A percentile compares a stretch with the other conserved stretches of the same genome.
These are phyloP conservation scores for Klebsormidium nitens DNA, from an alignment of 139 green algal genomes.

Conservation along the genomic window DNA sequence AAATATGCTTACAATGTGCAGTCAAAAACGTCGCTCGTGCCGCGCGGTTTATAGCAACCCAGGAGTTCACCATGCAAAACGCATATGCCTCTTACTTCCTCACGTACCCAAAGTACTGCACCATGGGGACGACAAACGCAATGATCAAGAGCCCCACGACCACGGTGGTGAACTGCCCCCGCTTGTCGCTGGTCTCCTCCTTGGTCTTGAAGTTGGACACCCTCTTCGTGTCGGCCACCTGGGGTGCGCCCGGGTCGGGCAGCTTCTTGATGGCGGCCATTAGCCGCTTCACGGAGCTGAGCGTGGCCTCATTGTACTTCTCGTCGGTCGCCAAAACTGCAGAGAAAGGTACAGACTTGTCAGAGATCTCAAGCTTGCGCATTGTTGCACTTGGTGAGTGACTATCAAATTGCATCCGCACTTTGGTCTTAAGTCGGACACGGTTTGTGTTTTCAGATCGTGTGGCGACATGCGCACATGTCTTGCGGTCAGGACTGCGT, in stretches of 20 bases:
- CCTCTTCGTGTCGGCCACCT: slow-evolving; percentile 23
- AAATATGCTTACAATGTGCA: not conserved
- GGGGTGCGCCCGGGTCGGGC: slow-evolving; percentile 48
- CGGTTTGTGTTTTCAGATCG: too few species aligned
- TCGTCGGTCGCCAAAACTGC: slow-evolving; percentile 68
- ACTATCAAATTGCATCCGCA: too few species aligned
- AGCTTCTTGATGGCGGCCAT: slow-evolving; percentile 67
- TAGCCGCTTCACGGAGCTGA: slow-evolving; percentile 69
- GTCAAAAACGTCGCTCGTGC: not conserved
- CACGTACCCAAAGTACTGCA: slow-evolving; percentile 62
- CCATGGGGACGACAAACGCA: slow-evolving; percentile 89
- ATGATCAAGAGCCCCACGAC: slow-evolving; percentile 89
- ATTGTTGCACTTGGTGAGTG: too few species aligned
- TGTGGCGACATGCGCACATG: too few species aligned
- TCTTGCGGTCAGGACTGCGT: too few species aligned
- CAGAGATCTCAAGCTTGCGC: too few species aligned
- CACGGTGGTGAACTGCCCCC: slow-evolving; percentile 58
- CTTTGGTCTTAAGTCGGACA: too few species aligned
- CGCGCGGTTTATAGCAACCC: not conserved
- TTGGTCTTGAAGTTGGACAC: slow-evolving; percentile 49
- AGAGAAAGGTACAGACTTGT: not conserved
- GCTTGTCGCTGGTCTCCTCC: slow-evolving; percentile 43
- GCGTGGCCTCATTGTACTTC: slow-evolving; percentile 86
- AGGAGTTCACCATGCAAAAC: not conserved
- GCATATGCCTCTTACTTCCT: slow-evolving; percentile 24